Base-by-base conservation (phyloP, 176 grass and related monocot genomes). In the Coix lacrymajobi region DNA sequence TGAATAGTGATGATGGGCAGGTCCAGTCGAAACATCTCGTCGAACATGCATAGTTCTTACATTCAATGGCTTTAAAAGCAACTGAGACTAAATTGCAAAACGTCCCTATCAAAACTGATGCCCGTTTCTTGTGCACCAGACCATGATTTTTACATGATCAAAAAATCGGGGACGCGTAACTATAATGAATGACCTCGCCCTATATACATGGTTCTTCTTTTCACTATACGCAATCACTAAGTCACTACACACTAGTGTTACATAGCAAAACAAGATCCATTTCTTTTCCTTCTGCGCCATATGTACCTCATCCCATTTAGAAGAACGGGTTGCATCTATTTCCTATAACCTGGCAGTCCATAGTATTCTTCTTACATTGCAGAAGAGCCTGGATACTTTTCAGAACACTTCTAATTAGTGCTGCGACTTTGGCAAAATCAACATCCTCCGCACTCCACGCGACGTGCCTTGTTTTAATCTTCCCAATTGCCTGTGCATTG, bases 171-270 rank as follows among this genome's bases (percentile, higher is more conserved):
- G 12, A 24, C 13, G 38, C 2, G 5, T n/a, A 26, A 68, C 44
- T 68, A 44, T 46, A 79, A 84, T 37, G 37, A 46, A 61, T 48
- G 61, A 49, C 15, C 29, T 32, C n/a, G 48, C 68, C 36, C 41
- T 79, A 84, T 89, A 58, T 84, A 89, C 69, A 89, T 34, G 45
- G 2, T 51, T 85, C 37, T 83, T 81, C 20, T 16, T 75, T 62
- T 68, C 46, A 69, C 38, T 68, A 75, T 71, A 70, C 80, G 40
- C 54, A 54, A 22, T 22, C 19, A 22, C 49, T 5, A 54, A 54
- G 49, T 54, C 49, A 22, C 51, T 54, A 54, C 7, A 45, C 17
- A 22, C 37, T 70, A 36, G 41, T 49, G 49, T 77, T 45, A 60
- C 37, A 64, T 2, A 15, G 6, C 61, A 39, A 83, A 26, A 63